Evolutionary conservation across 1,284 basidiomycete genomes (phyloP), one percentile per base, ranked within the genome.

Genomic region (Cryptococcus hybrid): DNA sequence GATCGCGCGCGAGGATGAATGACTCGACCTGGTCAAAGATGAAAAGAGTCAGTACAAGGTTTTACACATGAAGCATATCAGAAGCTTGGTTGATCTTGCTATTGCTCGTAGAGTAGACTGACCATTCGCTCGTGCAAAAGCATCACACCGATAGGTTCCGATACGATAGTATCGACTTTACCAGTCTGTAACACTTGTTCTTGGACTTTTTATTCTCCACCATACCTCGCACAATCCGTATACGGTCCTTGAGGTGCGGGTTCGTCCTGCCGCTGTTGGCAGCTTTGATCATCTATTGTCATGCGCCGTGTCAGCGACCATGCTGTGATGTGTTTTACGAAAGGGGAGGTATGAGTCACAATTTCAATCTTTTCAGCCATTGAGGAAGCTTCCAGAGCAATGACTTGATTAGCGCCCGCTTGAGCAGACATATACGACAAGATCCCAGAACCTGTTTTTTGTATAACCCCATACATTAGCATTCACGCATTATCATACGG

Each of bases 81-180:
- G 24, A 24, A 24, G 24, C 24, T 24, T 24, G 24, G 24, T 24
- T 24, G n/a, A 24, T 24, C 24, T 24, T 24, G 24, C 24, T 24
- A 24, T 24, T 24, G 24, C 24, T 24, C n/a, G n/a, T n/a, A n/a
- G n/a, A n/a, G 24, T 24, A 24, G 24, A 24, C 24, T 24, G 24
- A 78, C 75, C 81, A 82, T 82, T 15, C 80, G 67, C 62, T 82
- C 81, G 58, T 82, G 80, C 9, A 82, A 70, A 34, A 82, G 66
- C 68, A 82, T 75, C 12, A 81, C 80, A 5, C 81, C 81, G 9
- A 82, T 78, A 34, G 80, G 81, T 62, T 82, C 81, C 3, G 79
- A 80, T n/a, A 82, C 75, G 51, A 82, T 79, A 36, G 80, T 82
- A 59, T 82, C 81, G 30, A 81, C 80, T 63, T 79, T 71, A 30